phyloP scores from a whole-genome alignment of 108 stramenopile genomes.

The Nannochloropsis gaditana region DNA sequence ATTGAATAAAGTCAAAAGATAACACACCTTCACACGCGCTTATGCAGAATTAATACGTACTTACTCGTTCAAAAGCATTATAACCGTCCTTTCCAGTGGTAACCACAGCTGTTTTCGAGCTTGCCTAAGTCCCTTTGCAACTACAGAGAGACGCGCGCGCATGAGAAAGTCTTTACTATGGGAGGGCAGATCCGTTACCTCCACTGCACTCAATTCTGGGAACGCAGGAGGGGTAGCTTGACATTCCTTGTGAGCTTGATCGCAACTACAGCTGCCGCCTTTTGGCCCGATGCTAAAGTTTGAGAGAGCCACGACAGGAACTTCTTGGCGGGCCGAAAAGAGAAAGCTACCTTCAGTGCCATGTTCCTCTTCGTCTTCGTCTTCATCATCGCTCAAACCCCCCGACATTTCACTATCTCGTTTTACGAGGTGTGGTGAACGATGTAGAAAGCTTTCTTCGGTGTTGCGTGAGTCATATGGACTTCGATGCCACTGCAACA shows the following conservation, averaged over 20 bases:
- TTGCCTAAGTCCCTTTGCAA: neutral
- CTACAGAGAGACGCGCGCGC: neutral
- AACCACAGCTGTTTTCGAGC: neutral
- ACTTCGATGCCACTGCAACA: neutral
- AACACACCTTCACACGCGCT: neutral
- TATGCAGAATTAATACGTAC: neutral
- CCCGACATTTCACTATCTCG: neutral
- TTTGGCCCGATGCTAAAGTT: too few relatives aligned
- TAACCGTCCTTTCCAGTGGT: neutral
- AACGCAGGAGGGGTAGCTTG: too few relatives aligned
- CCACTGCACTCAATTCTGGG: neutral
- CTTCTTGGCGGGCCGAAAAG: neutral
- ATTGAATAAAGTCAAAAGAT: too few relatives aligned
- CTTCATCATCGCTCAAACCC: neutral
- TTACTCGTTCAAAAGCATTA: neutral
- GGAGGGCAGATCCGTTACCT: neutral
- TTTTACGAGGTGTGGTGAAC: neutral
- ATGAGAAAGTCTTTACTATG: neutral
- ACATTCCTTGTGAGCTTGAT: too few relatives aligned
- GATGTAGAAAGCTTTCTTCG: neutral
- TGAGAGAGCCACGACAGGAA: neutral
- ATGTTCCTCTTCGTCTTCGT: neutral
- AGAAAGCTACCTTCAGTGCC: neutral
- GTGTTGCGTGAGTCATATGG: neutral
- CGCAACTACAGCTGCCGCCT: too few relatives aligned